Base-by-base conservation (phyloP, 345 rosid genomes). In the Barbarea vulgaris region DNA sequence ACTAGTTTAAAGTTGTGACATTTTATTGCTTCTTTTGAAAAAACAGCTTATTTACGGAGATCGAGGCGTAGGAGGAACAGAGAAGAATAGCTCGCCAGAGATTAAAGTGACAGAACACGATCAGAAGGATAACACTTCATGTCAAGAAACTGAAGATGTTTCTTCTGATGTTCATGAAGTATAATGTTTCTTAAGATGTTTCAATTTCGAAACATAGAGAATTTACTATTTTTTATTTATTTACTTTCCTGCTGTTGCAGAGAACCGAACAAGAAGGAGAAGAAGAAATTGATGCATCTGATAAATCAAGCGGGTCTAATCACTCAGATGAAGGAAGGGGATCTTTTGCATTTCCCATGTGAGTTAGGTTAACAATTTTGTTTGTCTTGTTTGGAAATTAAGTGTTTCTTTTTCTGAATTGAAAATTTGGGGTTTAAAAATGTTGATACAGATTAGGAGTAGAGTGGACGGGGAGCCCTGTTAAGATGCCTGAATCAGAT, bases 331-430 rank as follows among this genome's bases (percentile, higher is more conserved):
- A 82, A 73, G 84, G 90, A 78, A 64, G 82, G 6, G 87, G 81
- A 12, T 91, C 97, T 1, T 91, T 91, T 70, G 85, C 93, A 27
- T 89, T 91, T 77, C 97, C 97, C 4, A 80, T 79, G 93, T 91
- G 75, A 83, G 91, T 70, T 68, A 1, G 34, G 22, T 57, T 27
- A 9, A 12, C 0, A 1, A 3, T 42, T 60, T 42, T 58, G 9
- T 31, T 19, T 24, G 6, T 34, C 7, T 64, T 51, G 54, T 14
- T 41, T 65, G 30, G 30, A 33, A 1, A 54, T 25, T 36, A 47
- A 6, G 10, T 11, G 15, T 64, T 41, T 52, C 34, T 11, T 11
- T 64, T 41, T 52, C 34, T 53, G 17, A 21, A 25, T 0, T 62
- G 19, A 34, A 61, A 7, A 47, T 55, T 47, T 64, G 47, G 22